Conservation (phyloP, 2,329 filamentous ascomycete genomes). For the Sporothrix inflata region DNA sequence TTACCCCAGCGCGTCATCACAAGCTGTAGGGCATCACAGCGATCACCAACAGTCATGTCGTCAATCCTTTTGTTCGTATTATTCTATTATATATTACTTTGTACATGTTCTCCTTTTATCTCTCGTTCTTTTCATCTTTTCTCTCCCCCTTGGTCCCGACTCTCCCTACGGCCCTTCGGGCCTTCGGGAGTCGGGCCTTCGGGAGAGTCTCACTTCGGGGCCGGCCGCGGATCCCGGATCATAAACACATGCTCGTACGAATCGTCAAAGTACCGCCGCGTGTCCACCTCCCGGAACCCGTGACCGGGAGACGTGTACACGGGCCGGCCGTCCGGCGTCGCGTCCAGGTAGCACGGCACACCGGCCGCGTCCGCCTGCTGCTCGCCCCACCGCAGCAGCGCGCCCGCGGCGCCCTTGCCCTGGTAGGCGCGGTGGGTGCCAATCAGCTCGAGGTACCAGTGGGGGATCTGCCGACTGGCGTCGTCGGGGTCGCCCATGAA, state of each 20-base stretch:
- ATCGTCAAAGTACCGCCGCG: conserved; percentile 43
- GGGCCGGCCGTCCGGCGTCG: conserved; percentile 51
- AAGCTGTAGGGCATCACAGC: too few species aligned
- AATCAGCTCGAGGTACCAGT: conserved; percentile 55
- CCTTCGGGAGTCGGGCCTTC: too few species aligned
- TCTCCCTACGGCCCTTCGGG: too few species aligned
- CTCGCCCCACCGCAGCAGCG: conserved; percentile 53
- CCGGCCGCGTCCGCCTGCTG: conserved; percentile 49
- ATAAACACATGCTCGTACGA: conserved; percentile 44
- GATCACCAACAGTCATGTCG: too few species aligned
- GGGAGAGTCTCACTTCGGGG: too few species aligned
- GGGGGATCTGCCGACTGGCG: conserved; percentile 38
- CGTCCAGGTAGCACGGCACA: conserved; percentile 53
- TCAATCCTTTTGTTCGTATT: too few species aligned
- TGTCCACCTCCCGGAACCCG: conserved; percentile 50
- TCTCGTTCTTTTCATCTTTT: too few species aligned
- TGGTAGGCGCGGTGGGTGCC: conserved; percentile 49
- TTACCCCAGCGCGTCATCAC: background rate
- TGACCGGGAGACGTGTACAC: conserved; percentile 50
- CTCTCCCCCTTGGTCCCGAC: too few species aligned
- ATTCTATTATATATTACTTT: too few species aligned
- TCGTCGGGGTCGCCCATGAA: conserved; percentile 44
- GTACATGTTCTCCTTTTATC: too few species aligned
- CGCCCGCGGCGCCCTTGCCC: conserved; percentile 50
- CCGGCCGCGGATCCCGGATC: conserved; percentile 33